Evolutionary conservation across 2,329 filamentous ascomycete genomes (phyloP).

Genomic region (Coniochaeta sp.): DNA sequence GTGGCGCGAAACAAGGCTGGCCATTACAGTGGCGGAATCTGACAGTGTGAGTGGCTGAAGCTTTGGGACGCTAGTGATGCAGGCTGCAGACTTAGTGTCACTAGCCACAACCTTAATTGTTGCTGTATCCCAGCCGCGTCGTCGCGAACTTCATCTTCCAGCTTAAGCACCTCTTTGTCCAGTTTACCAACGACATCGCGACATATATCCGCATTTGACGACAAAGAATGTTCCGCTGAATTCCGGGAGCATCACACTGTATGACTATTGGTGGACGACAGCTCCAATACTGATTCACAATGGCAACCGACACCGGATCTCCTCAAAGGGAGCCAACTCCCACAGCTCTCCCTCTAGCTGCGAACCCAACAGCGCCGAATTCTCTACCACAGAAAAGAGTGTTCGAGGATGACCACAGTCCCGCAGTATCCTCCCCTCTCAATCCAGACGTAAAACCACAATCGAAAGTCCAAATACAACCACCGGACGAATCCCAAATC

Average conservation of each 20-base stretch:
- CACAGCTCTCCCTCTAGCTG: slow-evolving; percentile 5
- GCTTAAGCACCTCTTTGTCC: background rate
- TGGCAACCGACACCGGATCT: slow-evolving; percentile 15
- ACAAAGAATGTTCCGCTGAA: too few relatives aligned
- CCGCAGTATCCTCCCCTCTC: slow-evolving; percentile 65
- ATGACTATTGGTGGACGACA: too few relatives aligned
- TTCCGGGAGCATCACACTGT: too few relatives aligned
- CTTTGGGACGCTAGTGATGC: background rate
- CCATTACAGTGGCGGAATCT: background rate
- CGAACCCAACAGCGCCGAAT: background rate
- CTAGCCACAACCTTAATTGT: background rate
- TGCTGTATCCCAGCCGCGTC: background rate
- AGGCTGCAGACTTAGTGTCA: background rate
- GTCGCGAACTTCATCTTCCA: background rate
- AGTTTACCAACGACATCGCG: background rate
- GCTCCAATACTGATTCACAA: slow-evolving; percentile 5
- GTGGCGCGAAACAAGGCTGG: background rate
- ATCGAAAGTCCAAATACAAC: slow-evolving; percentile 21
- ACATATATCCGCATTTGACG: too few relatives aligned
- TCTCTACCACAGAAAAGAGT: slow-evolving; percentile 58
- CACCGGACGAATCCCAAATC: slow-evolving; percentile 24
- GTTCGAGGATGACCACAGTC: slow-evolving; percentile 63
- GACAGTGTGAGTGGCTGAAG: background rate
- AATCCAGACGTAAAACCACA: slow-evolving; percentile 52
- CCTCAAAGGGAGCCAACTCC: slow-evolving; percentile 17